A percentile compares a stretch with the other conserved stretches of the same genome.
Evolutionary conservation across 768 basidiomycete genomes (phyloP).

Genomic region (Panellus pusillus): DNA sequence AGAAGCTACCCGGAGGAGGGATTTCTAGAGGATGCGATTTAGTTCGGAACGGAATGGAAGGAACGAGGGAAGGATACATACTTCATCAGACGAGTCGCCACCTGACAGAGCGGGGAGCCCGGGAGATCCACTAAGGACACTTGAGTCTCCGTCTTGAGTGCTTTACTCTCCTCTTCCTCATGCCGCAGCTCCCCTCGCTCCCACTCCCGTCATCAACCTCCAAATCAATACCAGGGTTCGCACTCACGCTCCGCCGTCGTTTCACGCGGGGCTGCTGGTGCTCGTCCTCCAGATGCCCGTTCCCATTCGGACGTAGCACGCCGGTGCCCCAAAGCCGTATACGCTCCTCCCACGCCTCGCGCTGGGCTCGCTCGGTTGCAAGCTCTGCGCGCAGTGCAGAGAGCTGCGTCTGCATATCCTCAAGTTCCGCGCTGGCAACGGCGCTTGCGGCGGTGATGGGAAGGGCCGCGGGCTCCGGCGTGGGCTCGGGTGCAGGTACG

Average conservation of each 20-base stretch:
- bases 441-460: background rate
- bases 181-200: too few species aligned
- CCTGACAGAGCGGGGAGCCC: too few species aligned
- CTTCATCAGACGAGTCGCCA: too few species aligned
- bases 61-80: too few species aligned
- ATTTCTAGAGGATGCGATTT: too few species aligned
- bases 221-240: too few species aligned
- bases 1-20: background rate
- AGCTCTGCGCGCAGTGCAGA: slow-evolving; percentile 13
- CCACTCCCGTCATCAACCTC: too few species aligned
- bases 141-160: too few species aligned
- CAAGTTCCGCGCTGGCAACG: background rate
- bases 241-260: background rate
- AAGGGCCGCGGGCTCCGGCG: background rate
- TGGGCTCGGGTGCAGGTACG: background rate
- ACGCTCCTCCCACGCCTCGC: slow-evolving; percentile 16
- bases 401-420: slow-evolving; percentile 10
- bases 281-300: slow-evolving; percentile 3
- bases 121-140: too few species aligned
- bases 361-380: slow-evolving; percentile 4
- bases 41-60: background rate
- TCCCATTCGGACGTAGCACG: background rate
- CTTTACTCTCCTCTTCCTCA: too few species aligned
- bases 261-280: background rate
- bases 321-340: background rate